phyloP scores from a whole-genome alignment of 2,329 filamentous ascomycete genomes.

The Aspergillus thermomutatus region DNA sequence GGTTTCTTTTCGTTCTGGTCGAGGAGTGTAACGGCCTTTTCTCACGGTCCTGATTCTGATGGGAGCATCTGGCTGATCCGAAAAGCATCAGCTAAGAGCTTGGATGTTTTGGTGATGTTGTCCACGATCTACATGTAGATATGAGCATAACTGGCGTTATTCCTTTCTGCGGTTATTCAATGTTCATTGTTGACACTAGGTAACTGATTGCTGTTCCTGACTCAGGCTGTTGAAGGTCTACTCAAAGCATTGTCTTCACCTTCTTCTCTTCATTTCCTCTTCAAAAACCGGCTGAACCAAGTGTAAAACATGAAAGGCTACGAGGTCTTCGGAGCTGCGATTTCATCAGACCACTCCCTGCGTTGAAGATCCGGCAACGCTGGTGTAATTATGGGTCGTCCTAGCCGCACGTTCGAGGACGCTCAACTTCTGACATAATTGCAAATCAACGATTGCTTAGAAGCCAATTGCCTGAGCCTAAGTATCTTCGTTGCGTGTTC shows the following conservation, averaged over 20 bases:
- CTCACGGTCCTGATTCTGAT: constrained; percentile 21
- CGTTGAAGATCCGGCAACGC: background rate
- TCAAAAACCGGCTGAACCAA: background rate
- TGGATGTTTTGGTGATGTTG: constrained; percentile 33
- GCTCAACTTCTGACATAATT: background rate
- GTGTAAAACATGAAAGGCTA: background rate
- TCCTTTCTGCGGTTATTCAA: constrained; percentile 22
- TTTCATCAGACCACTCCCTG: background rate
- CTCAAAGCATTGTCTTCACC: background rate
- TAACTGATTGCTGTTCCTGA: constrained; percentile 19
- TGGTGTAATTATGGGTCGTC: background rate
- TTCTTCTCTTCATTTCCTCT: background rate
- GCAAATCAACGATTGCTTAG: background rate
- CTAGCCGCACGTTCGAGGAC: background rate
- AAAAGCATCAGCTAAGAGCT: constrained; percentile 19
- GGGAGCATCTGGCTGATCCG: constrained; percentile 21
- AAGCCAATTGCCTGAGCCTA: background rate
- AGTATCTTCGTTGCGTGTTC: background rate
- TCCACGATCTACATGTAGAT: constrained; percentile 38
- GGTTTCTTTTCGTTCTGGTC: constrained; percentile 16
- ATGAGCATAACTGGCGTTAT: constrained; percentile 40
- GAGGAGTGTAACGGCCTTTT: constrained; percentile 26
- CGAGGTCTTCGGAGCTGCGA: background rate
- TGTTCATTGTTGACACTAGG: constrained; percentile 13
- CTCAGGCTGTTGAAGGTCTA: background rate